Evolutionary conservation across 1,284 basidiomycete genomes (phyloP), one percentile per base, ranked within the genome.

Genomic region (Phenoliferia sp.): DNA sequence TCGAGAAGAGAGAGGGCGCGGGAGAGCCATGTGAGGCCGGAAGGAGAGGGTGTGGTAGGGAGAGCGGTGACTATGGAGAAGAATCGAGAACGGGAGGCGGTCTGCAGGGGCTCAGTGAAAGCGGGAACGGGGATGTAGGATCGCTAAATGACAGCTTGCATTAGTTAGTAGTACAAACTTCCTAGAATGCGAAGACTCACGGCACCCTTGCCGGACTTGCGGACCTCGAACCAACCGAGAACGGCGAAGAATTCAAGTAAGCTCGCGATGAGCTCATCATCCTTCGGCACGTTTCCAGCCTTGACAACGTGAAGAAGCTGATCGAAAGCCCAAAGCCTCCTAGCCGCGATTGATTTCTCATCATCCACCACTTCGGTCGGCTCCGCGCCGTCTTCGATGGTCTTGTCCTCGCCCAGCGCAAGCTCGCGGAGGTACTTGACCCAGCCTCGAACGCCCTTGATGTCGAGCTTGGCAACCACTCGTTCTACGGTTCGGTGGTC

Each of bases 401-500:
- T 81, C 61, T 80, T 79, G n/a, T 83, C 82, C 71, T 86, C 85
- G 84, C 64, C 59, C 50, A 78, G 61, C 26, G 88, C 81, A 69
- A 88, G 84, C 19, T 80, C 81, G 39, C 90, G 81, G 22, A 97
- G 81, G 78, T 90, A 88, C 50, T 83, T 79, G 60, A 94, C 85
- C 79, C 94, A 97, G 56, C 82, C 85, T 71, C 85, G 84, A 67
- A 96, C 90, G 12, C 92, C 92, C 1, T 86, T 83, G 1, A 81
- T 80, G 75, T 89, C 86, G 83, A 94, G 87, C 33, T 86, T 86
- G 3, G 86, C 84, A 63, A 98, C 82, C 66, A 97, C 88, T 4
- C 85, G 85, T 79, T 96, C 93, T 54, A 98, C 86, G 0, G 92
- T 96, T 82, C 94, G 96, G 32, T 93, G 35, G 57, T 73, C 71